Base-by-base conservation (phyloP, 345 rosid genomes). In the Cardiospermum halicacabum region DNA sequence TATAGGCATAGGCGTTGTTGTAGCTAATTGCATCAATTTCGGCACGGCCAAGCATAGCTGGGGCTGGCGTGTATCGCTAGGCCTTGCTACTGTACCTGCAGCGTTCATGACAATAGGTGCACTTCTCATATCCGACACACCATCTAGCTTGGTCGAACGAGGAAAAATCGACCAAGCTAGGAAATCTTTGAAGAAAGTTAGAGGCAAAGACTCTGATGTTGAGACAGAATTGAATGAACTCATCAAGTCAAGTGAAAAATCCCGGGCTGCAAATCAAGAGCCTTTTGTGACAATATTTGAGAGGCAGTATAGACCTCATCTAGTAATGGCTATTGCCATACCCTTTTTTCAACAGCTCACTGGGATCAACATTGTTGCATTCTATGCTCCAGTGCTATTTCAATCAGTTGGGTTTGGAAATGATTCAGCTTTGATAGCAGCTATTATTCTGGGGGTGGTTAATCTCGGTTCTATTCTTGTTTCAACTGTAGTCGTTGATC, bases 51-150 rank as follows among this genome's bases (percentile, higher is more conserved):
- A 77, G 64, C 82, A 47, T 76, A 78, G 53, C 40, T 77, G 82
- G 80, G 96, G 97, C 11, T 88, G 96, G 94, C 93, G 92, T 11
- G 71, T 92, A 56, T 83, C 96, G n/a, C 85, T 92, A 0, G 98
- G 97, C 27, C 82, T 86, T 0, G 97, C 97, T 1, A 73, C 65
- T 0, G 77, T 81, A 1, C 97, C 98, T 1, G 96, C 98, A 2
- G 68, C 75, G 34, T 74, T 88, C 62, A 86, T 92, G 91, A 88
- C 89, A 49, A 21, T 69, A 0, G 93, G 97, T 3, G 89, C 91
- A 36, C 71, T 89, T 62, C 62, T 84, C 75, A 86, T 92, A 51
- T 69, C 83, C 0, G 98, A 92, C 60, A 86, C 90, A 11, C 96
- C 93, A 0, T 74, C 76, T 16, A 92, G 98, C 77, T 74, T 92